phyloP scores from a whole-genome alignment of 495 filamentous ascomycete species.

The Trichoderma reesei region DNA sequence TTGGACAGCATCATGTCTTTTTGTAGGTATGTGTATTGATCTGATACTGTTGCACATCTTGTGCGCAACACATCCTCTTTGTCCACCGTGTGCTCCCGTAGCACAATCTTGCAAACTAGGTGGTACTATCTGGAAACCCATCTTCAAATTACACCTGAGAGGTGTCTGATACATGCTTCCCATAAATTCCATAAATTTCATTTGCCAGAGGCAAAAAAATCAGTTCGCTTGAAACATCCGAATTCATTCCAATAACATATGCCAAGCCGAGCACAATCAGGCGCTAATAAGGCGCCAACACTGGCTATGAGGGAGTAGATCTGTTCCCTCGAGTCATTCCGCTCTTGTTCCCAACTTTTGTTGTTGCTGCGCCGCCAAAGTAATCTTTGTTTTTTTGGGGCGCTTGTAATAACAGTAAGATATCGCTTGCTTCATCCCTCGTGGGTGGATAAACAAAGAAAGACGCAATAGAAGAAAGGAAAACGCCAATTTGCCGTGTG shows the following conservation, averaged over 20 bases:
- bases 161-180: no score
- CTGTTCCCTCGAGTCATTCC: neutral
- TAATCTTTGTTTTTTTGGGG: neutral
- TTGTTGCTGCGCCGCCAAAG: neutral
- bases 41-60: no score
- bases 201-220: neutral
- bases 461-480: neutral
- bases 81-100: no score
- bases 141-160: no score
- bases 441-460: neutral
- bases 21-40: no score
- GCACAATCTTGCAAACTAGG: no score
- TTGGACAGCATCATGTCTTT: no score
- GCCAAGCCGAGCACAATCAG: neutral
- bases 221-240: conserved; percentile 7
- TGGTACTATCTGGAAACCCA: neutral
- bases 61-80: no score
- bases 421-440: neutral
- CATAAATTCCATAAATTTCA: no score
- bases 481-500: neutral
- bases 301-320: neutral
- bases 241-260: neutral
- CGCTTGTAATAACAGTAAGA: neutral
- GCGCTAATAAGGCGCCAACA: neutral
- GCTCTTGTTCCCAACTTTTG: neutral